Percentiles rank a stretch among this genome's conserved stretches.
Conservation (phyloP, 2,329 filamentous ascomycete species). For the Fusarium cyanostomum region DNA sequence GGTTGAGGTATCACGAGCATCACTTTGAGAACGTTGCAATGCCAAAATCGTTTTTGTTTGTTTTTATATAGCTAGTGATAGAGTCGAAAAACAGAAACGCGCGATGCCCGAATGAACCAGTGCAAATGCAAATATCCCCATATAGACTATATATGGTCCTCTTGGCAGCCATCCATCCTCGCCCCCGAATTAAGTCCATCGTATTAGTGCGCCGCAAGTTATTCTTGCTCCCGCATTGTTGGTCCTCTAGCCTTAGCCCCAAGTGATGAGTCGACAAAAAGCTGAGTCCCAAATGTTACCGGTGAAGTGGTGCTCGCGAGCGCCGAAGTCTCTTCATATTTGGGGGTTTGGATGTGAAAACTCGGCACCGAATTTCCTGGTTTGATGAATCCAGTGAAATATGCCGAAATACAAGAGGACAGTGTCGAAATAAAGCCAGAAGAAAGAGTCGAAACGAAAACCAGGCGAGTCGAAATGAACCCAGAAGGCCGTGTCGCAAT, state of each 20-base stretch:
- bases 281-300: conserved; percentile 6
- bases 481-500: conserved; percentile 2
- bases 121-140: not conserved
- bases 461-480: not conserved
- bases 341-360: conserved; percentile 11
- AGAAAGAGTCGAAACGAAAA: not conserved
- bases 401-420: not conserved
- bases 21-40: not conserved
- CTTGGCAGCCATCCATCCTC: conserved; percentile 13
- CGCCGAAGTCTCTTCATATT: conserved; percentile 3
- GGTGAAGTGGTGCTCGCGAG: conserved; percentile 11
- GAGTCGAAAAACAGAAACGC: not conserved
- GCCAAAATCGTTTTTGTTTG: not conserved
- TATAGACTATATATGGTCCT: conserved; percentile 6
- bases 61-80: conserved; percentile 7
- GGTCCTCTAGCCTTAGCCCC: conserved; percentile 29
- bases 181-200: conserved; percentile 16
- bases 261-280: conserved; percentile 25
- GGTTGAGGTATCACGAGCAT: not conserved
- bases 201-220: conserved; percentile 22
- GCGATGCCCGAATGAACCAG: not conserved
- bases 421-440: conserved; percentile 9
- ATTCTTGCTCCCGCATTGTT: conserved; percentile 15
- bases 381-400: not conserved
- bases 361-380: conserved; percentile 5